Base-by-base conservation (phyloP, 352 stramenopile genomes). In the Pythium utonaiense region DNA sequence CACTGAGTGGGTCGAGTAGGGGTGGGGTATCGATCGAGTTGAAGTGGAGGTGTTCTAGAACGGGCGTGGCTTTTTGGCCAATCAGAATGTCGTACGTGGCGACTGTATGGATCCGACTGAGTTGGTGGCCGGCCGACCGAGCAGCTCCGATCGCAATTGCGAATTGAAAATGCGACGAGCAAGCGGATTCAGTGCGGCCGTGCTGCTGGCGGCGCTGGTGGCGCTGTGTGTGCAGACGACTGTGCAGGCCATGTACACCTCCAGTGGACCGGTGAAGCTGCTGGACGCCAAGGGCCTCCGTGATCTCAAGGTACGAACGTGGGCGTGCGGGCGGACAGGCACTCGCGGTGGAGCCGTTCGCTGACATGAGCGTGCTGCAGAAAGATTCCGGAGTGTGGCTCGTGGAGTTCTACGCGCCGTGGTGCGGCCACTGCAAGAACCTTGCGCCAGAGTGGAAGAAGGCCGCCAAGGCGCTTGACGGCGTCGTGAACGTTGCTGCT, bases 381-480 rank as follows among this genome's bases (percentile, higher is more conserved):
- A 73, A 83, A 75, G 81, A 88, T 70, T 72, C 75, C 6, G 81
- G 82, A 14, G 75, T 95, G 66, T 98, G 91, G 91, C 53, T 98
- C n/a, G 90, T 98, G 19, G 89, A 98, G 71, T 98, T 98, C 65
- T 97, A 97, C 53, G 94, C 94, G 49, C 93, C 93, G 40, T 98
- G 92, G 92, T 98, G 92, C 60, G 94, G 94, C 33, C 94, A 98
- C 75, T 98, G 94, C 80, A 96, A 97, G 77, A 80, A 86, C 59
- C 80, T 98, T 36, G 84, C 86, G 19, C 93, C 93, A 1, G 90
- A 97, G 68, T 98, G 87, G 82, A 91, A 95, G 73, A 91, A 94
- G 58, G 90, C 89, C 3, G 91, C 93, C 27, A 91, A 91, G 66
- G 86, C 84, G 41, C 70, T 98, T 5, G 77, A 91, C 17, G 89